Conservation (phyloP, 164 flowering plant genomes). For the Litsea cubeba region DNA sequence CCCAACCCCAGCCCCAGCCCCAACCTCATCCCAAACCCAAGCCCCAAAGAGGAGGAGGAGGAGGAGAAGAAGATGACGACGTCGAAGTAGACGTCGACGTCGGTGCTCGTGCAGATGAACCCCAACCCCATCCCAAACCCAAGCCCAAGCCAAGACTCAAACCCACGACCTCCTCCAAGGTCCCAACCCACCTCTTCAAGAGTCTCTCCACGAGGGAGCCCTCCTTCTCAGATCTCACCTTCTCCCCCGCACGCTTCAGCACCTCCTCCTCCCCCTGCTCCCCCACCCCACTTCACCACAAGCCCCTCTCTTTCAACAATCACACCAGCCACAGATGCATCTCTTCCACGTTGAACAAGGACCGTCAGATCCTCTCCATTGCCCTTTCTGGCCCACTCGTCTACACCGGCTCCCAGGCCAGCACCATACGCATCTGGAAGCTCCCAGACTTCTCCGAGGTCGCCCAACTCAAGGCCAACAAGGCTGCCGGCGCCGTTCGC, state of each 20-base stretch:
- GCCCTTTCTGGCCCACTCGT: slow-evolving; percentile 36
- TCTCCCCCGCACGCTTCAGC: background rate
- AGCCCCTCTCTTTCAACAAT: background rate
- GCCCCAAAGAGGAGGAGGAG: too few relatives aligned
- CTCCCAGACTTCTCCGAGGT: slow-evolving; percentile 48
- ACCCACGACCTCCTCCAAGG: background rate
- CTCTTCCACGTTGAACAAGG: slow-evolving; percentile 1
- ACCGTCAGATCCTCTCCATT: slow-evolving; percentile 15
- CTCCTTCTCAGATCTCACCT: background rate
- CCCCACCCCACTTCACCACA: background rate
- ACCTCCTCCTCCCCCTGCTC: background rate
- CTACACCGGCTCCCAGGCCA: slow-evolving; percentile 45
- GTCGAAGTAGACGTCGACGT: too few relatives aligned
- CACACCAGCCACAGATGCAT: slow-evolving; percentile 1
- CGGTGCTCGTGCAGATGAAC: too few relatives aligned
- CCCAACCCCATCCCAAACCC: too few relatives aligned
- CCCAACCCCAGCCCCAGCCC: too few relatives aligned
- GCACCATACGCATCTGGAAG: slow-evolving; percentile 45
- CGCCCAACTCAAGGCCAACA: slow-evolving; percentile 37
- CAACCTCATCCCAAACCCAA: too few relatives aligned
- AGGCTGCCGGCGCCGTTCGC: background rate
- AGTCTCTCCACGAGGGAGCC: background rate
- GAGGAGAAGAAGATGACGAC: too few relatives aligned
- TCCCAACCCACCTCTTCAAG: background rate
- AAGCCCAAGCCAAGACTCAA: background rate